Base-by-base conservation (phyloP, 805 yeast species). In the Saccharomyces cerevisiae region DNA sequence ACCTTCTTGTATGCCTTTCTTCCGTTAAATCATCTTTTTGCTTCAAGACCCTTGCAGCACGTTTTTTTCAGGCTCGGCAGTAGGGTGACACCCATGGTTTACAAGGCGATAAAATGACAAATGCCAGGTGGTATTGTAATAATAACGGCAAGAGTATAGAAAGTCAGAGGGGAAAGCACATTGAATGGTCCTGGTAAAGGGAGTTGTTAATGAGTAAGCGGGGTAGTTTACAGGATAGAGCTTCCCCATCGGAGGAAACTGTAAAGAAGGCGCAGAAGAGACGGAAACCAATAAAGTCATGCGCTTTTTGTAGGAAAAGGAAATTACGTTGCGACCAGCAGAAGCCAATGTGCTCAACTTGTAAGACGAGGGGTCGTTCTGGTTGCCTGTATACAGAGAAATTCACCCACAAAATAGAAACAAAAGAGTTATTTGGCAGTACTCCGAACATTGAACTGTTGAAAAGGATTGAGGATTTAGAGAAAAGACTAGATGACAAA, bases 311-410 rank as follows among this genome's bases (percentile, higher is more conserved):
- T 50, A 57, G 70, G 11, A 59, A 53, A 32, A 57, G 70, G 27
- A 66, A 68, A 49, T 51, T 67, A 31, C 64, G 64, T 50, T 68
- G 71, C 56, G 67, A 66, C 52, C 66, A 64, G 49, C 47, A 43
- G 36, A 59, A 55, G 47, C 70, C 71, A 5, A 52, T 59, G 13
- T 68, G 70, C 31, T 59, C 66, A 8, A 59, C 66, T 21, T 67
- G 70, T 50, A 27, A 47, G 9, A 53, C 61, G 10, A 60, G 66
- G 47, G 53, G 51, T 0, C 51, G 60, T 11, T 17, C 53, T 0
- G 55, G 49, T 6, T 66, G 70, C 55, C 41, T 54, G 1, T 68
- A 68, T 50, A 22, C 52, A 2, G 57, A 55, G 13, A 36, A 51
- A 10, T 62, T 53, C 54, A 61, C 58, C 36, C 60, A 52, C 50